These are phyloP conservation scores for Podospora anserina DNA, from an alignment of 495 filamentous ascomycete genomes.

Conservation along the genomic window DNA sequence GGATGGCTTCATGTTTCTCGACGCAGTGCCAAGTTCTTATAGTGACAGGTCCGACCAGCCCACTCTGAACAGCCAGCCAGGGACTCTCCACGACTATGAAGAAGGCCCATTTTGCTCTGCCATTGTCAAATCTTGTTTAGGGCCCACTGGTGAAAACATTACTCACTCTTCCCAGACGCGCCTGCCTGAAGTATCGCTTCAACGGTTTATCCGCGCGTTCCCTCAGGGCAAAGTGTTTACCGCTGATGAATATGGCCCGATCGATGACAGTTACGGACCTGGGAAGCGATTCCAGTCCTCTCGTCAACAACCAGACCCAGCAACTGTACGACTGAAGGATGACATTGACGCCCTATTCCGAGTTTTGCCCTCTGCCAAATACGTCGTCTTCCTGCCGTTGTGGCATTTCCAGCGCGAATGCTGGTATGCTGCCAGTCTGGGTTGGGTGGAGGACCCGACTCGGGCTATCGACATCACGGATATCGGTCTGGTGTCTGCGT, in stretches of 20 bases:
- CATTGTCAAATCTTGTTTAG: constrained; percentile 23
- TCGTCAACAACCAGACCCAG: neutral
- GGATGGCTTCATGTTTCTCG: constrained; percentile 50
- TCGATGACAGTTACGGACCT: constrained; percentile 31
- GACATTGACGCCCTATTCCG: constrained; percentile 28
- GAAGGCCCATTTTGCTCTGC: constrained; percentile 25
- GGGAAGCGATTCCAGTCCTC: constrained; percentile 16
- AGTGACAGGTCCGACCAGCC: constrained; percentile 14
- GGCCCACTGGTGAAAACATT: constrained; percentile 11
- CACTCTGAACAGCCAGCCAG: neutral
- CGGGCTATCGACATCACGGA: constrained; percentile 47
- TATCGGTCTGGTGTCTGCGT: constrained; percentile 47
- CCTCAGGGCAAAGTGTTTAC: constrained; percentile 43
- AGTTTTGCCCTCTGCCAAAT: constrained; percentile 44
- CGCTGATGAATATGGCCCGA: constrained; percentile 38
- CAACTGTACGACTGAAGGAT: constrained; percentile 7
- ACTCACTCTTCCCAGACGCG: constrained; percentile 20
- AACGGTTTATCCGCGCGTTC: constrained; percentile 37
- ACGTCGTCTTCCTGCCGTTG: constrained; percentile 59
- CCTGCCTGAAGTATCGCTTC: constrained; percentile 36
- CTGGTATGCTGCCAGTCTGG: constrained; percentile 67
- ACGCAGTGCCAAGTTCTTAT: constrained; percentile 41
- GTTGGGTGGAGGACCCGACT: constrained; percentile 53
- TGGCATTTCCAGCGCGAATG: constrained; percentile 67
- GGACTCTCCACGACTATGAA: neutral